phyloP scores from a whole-genome alignment of 163 green algal species.

The Chlorella variabilis region DNA sequence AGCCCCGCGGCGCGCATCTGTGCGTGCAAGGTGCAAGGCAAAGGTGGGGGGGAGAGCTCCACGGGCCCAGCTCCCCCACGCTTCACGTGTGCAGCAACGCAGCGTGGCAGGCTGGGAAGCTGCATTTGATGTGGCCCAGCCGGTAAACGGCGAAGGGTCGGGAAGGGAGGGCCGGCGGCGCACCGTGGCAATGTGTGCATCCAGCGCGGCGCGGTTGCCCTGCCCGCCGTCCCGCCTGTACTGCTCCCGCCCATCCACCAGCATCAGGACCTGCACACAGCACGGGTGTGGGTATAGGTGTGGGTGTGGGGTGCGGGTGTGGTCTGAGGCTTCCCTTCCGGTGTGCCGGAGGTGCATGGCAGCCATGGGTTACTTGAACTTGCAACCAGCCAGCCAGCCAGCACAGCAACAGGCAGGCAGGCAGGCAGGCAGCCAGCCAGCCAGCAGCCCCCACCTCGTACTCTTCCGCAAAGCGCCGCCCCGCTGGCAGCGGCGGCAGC shows the following conservation, averaged over 20 bases:
- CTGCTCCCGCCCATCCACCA: slow-evolving; percentile 78
- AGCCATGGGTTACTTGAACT: background rate
- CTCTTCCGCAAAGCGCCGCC: slow-evolving; percentile 57
- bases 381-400: background rate
- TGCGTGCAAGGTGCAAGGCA: background rate
- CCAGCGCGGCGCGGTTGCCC: slow-evolving; percentile 5
- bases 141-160: too few relatives aligned
- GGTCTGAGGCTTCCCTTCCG: too few relatives aligned
- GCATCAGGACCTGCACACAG: slow-evolving; percentile 68
- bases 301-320: background rate
- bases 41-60: too few relatives aligned
- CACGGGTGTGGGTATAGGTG: background rate
- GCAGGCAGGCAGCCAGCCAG: too few relatives aligned
- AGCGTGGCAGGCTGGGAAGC: background rate
- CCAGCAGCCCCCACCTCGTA: slow-evolving; percentile 60
- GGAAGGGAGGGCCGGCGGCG: too few relatives aligned
- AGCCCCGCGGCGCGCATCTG: slow-evolving; percentile 28
- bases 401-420: background rate
- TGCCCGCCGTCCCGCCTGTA: slow-evolving; percentile 22
- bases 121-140: too few relatives aligned
- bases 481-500: slow-evolving; percentile 65
- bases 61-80: too few relatives aligned
- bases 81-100: too few relatives aligned
- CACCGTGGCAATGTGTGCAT: slow-evolving; percentile 2
- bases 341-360: background rate